Percentiles rank a stretch among this genome's conserved stretches.
Conservation (phyloP, 2,329 filamentous ascomycete species). For the Emergomyces africanus region DNA sequence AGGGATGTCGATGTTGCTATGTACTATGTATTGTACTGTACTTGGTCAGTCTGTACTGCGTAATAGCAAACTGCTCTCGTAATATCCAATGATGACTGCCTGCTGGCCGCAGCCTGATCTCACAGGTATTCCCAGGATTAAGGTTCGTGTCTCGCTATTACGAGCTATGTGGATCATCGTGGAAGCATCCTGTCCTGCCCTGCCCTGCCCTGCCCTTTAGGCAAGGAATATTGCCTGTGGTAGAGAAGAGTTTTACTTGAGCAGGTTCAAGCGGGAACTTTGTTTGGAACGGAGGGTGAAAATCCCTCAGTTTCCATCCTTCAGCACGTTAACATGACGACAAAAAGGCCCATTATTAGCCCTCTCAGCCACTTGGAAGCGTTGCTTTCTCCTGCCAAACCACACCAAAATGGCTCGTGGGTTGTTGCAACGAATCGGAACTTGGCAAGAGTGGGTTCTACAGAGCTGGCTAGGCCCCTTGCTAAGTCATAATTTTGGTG, state of each 20-base stretch:
- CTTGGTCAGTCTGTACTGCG: not conserved
- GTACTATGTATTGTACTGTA: too few relatives aligned
- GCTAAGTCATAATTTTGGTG: not conserved
- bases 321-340: not conserved
- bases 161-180: not conserved
- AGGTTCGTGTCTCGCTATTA: not conserved
- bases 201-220: not conserved
- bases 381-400: not conserved
- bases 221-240: not conserved
- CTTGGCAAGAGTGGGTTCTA: not conserved
- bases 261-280: not conserved
- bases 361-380: not conserved
- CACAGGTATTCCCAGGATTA: not conserved
- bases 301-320: not conserved
- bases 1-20: not conserved
- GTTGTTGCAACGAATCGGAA: not conserved
- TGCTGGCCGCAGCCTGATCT: not conserved
- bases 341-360: not conserved
- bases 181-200: not conserved
- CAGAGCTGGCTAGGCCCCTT: not conserved
- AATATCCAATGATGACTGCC: not conserved
- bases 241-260: not conserved
- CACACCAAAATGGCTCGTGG: not conserved
- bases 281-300: not conserved
- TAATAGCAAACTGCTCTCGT: not conserved